Evolutionary conservation across 2,329 filamentous ascomycete genomes (phyloP).

Genomic region (Colletotrichum sp.): DNA sequence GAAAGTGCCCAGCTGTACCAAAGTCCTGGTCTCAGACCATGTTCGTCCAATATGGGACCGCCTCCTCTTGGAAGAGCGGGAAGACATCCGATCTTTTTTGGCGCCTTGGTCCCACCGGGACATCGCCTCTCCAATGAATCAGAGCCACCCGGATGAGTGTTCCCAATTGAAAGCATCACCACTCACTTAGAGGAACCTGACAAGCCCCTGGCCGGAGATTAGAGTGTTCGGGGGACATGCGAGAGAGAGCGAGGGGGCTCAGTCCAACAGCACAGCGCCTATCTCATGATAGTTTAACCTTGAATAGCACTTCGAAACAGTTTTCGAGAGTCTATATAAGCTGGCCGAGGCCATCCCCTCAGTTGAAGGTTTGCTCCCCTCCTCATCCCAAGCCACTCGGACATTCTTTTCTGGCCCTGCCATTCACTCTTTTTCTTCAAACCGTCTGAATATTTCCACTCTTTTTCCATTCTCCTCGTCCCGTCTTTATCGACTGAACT

Average conservation of each 20-base stretch:
- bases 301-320: background rate
- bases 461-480: background rate
- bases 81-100: constrained; percentile 3
- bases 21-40: background rate
- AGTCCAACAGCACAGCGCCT: background rate
- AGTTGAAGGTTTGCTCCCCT: background rate
- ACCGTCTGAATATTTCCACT: background rate
- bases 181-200: background rate
- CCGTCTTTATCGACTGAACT: background rate
- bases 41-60: constrained; percentile 2
- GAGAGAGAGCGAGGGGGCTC: background rate
- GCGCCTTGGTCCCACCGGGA: background rate
- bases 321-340: constrained; percentile 15
- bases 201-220: background rate
- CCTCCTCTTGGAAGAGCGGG: background rate
- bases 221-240: background rate
- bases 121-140: background rate
- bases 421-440: background rate
- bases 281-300: constrained; percentile 11
- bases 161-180: background rate
- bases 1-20: background rate
- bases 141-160: background rate
- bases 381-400: background rate
- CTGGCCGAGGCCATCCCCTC: background rate
- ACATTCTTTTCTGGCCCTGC: background rate